Conservation (phyloP, 805 yeast genomes). For the Trichomonascus vanleenenianus region DNA sequence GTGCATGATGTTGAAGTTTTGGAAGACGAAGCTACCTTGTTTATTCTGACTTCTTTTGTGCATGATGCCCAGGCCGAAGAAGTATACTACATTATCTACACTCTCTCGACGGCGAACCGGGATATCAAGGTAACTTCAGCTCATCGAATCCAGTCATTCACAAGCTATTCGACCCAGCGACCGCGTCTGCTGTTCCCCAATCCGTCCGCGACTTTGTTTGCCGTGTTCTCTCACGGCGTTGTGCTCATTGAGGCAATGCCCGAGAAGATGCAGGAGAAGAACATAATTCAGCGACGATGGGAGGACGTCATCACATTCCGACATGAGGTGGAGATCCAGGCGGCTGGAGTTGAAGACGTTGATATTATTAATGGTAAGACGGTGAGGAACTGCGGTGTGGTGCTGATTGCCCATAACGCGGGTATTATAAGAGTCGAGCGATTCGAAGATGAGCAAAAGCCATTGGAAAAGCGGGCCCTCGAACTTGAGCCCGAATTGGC, state of each 20-base stretch:
- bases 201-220: constrained; percentile 53
- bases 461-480: constrained; percentile 10
- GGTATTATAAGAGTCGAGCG: constrained; percentile 60
- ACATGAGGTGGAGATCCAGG: constrained; percentile 44
- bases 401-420: constrained; percentile 41
- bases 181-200: constrained; percentile 52
- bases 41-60: constrained; percentile 43
- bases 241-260: constrained; percentile 51
- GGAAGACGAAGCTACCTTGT: constrained; percentile 34
- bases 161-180: constrained; percentile 25
- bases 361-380: constrained; percentile 18
- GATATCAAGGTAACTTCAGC: constrained; percentile 54
- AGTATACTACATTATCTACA: constrained; percentile 42
- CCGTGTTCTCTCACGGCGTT: constrained; percentile 51
- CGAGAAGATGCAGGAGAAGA: constrained; percentile 15
- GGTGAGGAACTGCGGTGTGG: constrained; percentile 38
- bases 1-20: constrained; percentile 57
- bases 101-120: constrained; percentile 38
- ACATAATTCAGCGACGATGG: constrained; percentile 46
- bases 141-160: constrained; percentile 51
- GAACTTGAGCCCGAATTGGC: constrained; percentile 34
- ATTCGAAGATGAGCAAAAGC: constrained; percentile 24
- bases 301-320: constrained; percentile 68
- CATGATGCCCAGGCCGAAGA: constrained; percentile 25
- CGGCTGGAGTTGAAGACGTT: constrained; percentile 47